Evolutionary conservation across 2,329 filamentous ascomycete genomes (phyloP).

Genomic region (Penicillium capsulatum): DNA sequence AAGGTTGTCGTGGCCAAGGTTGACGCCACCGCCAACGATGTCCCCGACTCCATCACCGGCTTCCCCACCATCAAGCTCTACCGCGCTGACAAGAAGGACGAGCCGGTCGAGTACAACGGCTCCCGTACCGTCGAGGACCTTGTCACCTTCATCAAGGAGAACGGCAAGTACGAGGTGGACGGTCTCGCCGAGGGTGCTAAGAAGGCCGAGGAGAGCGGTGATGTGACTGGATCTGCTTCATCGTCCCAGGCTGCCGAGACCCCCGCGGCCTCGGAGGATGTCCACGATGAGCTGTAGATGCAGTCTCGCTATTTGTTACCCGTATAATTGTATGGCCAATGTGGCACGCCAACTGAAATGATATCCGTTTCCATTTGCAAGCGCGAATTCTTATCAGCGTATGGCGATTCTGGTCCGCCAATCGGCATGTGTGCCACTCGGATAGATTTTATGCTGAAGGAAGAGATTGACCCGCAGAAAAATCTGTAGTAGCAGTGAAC

Average conservation of each 20-base stretch:
- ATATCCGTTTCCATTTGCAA: too few species aligned
- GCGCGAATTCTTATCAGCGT: too few species aligned
- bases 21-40: constrained; percentile 92
- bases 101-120: constrained; percentile 81
- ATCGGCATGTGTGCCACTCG: too few species aligned
- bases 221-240: constrained; percentile 22
- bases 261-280: constrained; percentile 24
- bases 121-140: constrained; percentile 88
- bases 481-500: too few species aligned
- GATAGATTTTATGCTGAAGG: too few species aligned
- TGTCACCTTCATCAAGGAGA: constrained; percentile 87
- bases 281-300: constrained; percentile 41
- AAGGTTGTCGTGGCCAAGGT: constrained; percentile 78
- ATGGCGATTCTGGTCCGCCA: too few species aligned
- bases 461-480: too few species aligned
- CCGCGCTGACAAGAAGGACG: constrained; percentile 81
- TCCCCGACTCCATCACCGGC: constrained; percentile 92
- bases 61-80: constrained; percentile 99
- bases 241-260: constrained; percentile 21
- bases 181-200: constrained; percentile 55
- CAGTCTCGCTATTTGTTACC: constrained; percentile 1
- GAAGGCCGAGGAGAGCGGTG: constrained; percentile 49
- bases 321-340: not conserved
- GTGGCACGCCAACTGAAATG: not conserved
- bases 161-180: constrained; percentile 81